Evolutionary conservation across 2,329 filamentous ascomycete species (phyloP).

Genomic region (Conoideocrella luteorostrata): DNA sequence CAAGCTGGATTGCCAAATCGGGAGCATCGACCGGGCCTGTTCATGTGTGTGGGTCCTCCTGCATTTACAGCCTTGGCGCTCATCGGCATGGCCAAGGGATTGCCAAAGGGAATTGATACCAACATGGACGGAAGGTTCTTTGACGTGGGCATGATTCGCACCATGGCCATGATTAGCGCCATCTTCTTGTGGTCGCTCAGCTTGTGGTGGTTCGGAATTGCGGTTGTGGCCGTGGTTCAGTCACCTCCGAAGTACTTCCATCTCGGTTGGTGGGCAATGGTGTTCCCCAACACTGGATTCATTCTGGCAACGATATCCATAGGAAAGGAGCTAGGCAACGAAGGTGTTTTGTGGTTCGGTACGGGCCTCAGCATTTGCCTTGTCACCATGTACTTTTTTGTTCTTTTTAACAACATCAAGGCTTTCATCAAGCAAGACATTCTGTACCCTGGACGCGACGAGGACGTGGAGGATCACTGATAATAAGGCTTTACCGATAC

Average conservation of each 20-base stretch:
- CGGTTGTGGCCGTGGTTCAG: constrained; percentile 25
- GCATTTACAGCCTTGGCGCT: constrained; percentile 65
- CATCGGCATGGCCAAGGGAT: constrained; percentile 53
- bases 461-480: constrained; percentile 41
- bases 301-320: constrained; percentile 50
- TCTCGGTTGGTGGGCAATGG: constrained; percentile 58
- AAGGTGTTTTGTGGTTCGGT: constrained; percentile 39
- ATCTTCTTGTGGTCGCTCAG: constrained; percentile 60
- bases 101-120: constrained; percentile 38
- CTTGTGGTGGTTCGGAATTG: constrained; percentile 50
- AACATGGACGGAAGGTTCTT: constrained; percentile 33
- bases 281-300: constrained; percentile 57
- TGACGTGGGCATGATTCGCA: constrained; percentile 37
- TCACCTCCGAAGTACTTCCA: constrained; percentile 45
- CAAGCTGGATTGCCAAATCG: constrained; percentile 51
- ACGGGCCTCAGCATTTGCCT: constrained; percentile 45
- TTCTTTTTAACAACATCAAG: constrained; percentile 35
- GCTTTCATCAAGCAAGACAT: constrained; percentile 47
- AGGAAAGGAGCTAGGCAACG: constrained; percentile 39
- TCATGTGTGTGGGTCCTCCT: constrained; percentile 71
- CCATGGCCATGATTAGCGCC: constrained; percentile 39
- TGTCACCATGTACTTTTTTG: constrained; percentile 33
- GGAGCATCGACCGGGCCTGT: constrained; percentile 62
- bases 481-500: neutral
- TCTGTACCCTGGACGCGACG: constrained; percentile 48